Evolutionary conservation across 129 eudicot genomes (phyloP).

Genomic region (Ambrosia artemisiifolia): DNA sequence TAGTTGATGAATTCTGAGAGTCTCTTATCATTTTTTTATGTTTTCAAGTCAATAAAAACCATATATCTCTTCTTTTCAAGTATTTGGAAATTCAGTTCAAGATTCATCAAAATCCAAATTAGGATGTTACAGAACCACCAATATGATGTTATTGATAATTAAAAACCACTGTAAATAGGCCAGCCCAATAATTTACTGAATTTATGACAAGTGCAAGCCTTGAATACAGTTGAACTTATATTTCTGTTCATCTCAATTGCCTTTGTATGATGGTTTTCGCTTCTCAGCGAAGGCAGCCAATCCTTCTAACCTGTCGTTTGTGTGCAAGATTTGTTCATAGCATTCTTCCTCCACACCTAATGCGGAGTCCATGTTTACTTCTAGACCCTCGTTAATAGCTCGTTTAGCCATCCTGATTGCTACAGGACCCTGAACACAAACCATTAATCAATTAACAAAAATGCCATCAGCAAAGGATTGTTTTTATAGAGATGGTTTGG

Average conservation of each 20-base stretch:
- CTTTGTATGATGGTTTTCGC: constrained; percentile 70
- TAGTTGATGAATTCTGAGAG: too few species aligned
- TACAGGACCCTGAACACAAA: constrained; percentile 68
- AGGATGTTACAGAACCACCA: not conserved
- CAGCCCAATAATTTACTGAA: not conserved
- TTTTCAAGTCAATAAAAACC: too few species aligned
- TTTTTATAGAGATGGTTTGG: not conserved
- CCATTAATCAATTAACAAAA: constrained; percentile 13
- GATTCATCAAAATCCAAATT: too few species aligned
- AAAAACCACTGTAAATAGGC: not conserved
- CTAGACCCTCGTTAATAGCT: constrained; percentile 77
- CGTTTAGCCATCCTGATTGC: constrained; percentile 89
- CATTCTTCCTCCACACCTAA: constrained; percentile 77
- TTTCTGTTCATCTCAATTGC: constrained; percentile 42
- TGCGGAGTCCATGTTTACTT: constrained; percentile 54
- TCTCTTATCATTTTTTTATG: too few species aligned
- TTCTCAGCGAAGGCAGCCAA: constrained; percentile 90
- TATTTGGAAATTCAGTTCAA: too few species aligned
- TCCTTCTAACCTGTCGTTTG: constrained; percentile 91
- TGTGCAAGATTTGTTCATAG: constrained; percentile 60
- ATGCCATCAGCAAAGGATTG: not conserved
- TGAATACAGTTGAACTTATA: not conserved
- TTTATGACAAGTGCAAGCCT: not conserved
- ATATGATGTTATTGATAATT: not conserved
- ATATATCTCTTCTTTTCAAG: too few species aligned